Percentiles rank a stretch among this genome's conserved stretches.
Conservation (phyloP, 495 filamentous ascomycete species). For the Sporormia fimetaria region DNA sequence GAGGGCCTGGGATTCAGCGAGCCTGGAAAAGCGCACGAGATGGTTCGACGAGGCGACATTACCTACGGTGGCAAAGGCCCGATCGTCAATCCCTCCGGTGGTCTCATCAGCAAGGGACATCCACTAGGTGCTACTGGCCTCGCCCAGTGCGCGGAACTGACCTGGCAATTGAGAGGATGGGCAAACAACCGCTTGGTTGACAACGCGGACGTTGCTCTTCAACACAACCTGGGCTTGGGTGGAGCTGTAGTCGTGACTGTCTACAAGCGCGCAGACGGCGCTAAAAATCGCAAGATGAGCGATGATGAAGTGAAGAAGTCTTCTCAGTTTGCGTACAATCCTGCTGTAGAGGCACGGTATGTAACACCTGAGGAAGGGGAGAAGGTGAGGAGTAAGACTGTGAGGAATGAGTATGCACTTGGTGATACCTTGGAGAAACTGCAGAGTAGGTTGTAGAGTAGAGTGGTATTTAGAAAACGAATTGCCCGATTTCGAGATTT, state of each 20-base stretch:
- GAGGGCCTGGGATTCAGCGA: conserved; percentile 72
- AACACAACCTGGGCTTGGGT: conserved; percentile 87
- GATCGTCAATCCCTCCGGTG: conserved; percentile 83
- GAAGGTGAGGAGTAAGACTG: conserved; percentile 56
- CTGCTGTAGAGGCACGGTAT: conserved; percentile 74
- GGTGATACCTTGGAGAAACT: conserved; percentile 60
- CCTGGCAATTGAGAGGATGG: conserved; percentile 92
- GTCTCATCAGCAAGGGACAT: conserved; percentile 89
- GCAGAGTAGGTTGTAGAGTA: conserved; percentile 41
- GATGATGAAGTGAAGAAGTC: conserved; percentile 46
- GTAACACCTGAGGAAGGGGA: conserved; percentile 64
- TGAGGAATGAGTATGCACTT: conserved; percentile 57
- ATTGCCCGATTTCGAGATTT: no score
- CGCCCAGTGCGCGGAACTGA: conserved; percentile 85
- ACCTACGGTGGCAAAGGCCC: conserved; percentile 71
- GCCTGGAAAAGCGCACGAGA: conserved; percentile 77
- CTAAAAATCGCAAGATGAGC: conserved; percentile 43
- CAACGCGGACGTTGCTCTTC: conserved; percentile 58
- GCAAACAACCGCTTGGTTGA: conserved; percentile 71
- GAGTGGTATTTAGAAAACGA: no score
- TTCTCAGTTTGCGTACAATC: conserved; percentile 74
- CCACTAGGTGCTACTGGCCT: conserved; percentile 84
- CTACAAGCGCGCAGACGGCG: conserved; percentile 72
- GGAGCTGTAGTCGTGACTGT: conserved; percentile 84
- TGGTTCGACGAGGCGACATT: conserved; percentile 78